Percentiles rank a stretch among this genome's conserved stretches.
Conservation (phyloP, 2,329 filamentous ascomycete genomes). For the Thielaviopsis populi region DNA sequence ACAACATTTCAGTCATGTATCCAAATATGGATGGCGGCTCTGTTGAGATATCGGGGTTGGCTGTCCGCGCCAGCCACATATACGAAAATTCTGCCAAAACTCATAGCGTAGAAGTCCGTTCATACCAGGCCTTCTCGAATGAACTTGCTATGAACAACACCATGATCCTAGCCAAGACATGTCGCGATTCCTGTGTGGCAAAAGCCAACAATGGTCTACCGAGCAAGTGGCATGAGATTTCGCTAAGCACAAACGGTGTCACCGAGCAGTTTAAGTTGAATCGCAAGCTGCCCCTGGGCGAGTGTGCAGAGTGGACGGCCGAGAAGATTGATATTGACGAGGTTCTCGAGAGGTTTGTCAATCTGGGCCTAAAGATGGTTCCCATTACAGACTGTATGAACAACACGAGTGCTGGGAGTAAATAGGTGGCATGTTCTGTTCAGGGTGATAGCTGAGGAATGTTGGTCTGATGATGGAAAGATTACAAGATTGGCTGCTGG, state of each 20-base stretch:
- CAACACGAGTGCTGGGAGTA: neutral
- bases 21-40: neutral
- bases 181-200: neutral
- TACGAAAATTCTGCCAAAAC: neutral
- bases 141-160: neutral
- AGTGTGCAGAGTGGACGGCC: neutral
- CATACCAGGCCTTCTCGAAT: neutral
- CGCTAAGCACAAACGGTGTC: neutral
- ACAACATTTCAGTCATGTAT: neutral
- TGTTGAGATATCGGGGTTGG: neutral
- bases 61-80: neutral
- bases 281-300: neutral
- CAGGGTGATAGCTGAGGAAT: too few species aligned
- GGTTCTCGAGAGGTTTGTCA: neutral
- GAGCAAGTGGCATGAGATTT: slow-evolving; percentile 1
- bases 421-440: too few species aligned
- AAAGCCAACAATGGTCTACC: neutral
- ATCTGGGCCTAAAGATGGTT: neutral
- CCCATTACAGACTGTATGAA: neutral
- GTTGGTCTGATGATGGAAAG: too few species aligned
- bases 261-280: neutral
- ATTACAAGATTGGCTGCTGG: neutral
- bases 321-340: neutral
- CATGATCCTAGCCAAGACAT: neutral
- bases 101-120: neutral